These are phyloP conservation scores for Exophiala dermatitidis DNA, from an alignment of 2,329 filamentous ascomycete species.

Conservation along the genomic window DNA sequence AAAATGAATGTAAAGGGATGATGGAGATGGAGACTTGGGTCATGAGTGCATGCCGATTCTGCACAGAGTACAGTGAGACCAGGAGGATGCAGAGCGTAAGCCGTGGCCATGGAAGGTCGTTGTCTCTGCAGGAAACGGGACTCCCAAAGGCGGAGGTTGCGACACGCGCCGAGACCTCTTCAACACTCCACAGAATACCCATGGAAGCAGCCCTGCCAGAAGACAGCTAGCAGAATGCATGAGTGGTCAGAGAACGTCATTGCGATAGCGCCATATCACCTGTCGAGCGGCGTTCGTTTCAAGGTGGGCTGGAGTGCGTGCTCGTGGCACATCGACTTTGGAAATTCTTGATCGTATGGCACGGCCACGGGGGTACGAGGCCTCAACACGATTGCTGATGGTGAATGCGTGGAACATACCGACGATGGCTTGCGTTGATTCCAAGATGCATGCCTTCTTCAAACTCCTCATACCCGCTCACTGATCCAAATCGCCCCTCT, in stretches of 20 bases:
- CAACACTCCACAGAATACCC: background rate
- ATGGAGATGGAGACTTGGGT: constrained; percentile 14
- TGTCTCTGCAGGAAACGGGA: constrained; percentile 9
- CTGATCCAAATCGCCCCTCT: constrained; percentile 86
- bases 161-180: background rate
- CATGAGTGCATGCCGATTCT: constrained; percentile 19
- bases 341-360: no score
- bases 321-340: no score
- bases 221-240: no score
- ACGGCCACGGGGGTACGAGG: no score
- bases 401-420: background rate
- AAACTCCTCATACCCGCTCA: constrained; percentile 36
- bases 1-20: constrained; percentile 8
- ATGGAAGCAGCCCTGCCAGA: background rate
- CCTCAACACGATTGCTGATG: background rate
- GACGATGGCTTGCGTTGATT: background rate
- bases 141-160: background rate
- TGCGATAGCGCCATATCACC: no score
- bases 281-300: no score
- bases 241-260: no score
- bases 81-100: background rate
- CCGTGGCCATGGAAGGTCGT: constrained; percentile 2
- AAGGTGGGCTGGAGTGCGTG: no score
- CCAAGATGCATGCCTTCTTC: background rate
- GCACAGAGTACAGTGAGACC: constrained; percentile 8